These are phyloP conservation scores for Hagleromyces aurorensis DNA, from an alignment of 805 yeast species.

Conservation along the genomic window DNA sequence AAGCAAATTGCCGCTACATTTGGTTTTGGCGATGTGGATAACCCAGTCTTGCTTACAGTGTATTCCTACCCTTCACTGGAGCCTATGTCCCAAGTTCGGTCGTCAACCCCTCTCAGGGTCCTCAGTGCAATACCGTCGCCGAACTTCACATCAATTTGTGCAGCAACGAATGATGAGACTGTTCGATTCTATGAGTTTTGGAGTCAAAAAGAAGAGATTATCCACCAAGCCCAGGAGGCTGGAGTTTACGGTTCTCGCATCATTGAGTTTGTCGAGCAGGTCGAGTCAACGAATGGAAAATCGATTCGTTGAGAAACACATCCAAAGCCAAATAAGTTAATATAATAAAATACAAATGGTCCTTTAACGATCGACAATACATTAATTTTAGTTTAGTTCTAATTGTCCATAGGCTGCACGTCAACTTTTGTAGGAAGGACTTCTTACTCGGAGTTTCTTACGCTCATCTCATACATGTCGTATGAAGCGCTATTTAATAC, in stretches of 20 bases:
- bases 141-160: constrained; percentile 52
- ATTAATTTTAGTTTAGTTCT: too few relatives aligned
- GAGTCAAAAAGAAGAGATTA: constrained; percentile 36
- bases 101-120: constrained; percentile 47
- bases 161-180: constrained; percentile 73
- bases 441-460: too few relatives aligned
- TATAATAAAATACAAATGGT: background rate
- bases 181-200: constrained; percentile 69
- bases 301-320: too few relatives aligned
- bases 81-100: constrained; percentile 40
- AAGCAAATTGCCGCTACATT: constrained; percentile 70
- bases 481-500: too few relatives aligned
- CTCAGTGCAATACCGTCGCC: constrained; percentile 64
- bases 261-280: constrained; percentile 53
- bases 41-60: constrained; percentile 46
- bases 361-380: too few relatives aligned
- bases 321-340: too few relatives aligned
- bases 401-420: too few relatives aligned
- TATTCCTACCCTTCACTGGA: constrained; percentile 63
- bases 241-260: constrained; percentile 50
- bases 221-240: constrained; percentile 34
- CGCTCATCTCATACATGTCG: too few relatives aligned
- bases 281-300: constrained; percentile 14
- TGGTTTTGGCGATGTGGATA: constrained; percentile 59
- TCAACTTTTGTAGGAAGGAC: too few relatives aligned